A percentile compares a stretch with the other conserved stretches of the same genome.
phyloP scores from a whole-genome alignment of 257 asterid species.

The Orobanche coerulescens region DNA sequence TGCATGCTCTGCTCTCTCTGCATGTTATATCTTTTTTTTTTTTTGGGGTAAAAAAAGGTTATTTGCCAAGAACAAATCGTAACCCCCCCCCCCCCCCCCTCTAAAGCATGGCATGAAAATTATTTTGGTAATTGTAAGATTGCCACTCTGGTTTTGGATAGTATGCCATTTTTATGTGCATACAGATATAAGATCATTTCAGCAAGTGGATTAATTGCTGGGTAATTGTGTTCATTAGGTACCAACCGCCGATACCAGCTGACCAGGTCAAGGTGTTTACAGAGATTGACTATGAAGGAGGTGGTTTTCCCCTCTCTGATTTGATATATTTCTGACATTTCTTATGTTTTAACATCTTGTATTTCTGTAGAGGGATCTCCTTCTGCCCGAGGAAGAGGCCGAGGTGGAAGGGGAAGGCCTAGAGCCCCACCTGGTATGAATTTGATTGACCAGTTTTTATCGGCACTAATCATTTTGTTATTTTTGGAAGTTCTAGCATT shows the following conservation, averaged over 20 bases:
- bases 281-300: conserved; percentile 76
- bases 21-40: too few relatives aligned
- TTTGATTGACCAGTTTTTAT: not conserved
- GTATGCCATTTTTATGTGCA: not conserved
- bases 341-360: conserved; percentile 17
- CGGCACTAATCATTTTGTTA: not conserved
- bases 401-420: conserved; percentile 71
- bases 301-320: conserved; percentile 19
- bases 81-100: not conserved
- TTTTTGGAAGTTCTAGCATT: not conserved
- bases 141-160: not conserved
- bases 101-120: not conserved
- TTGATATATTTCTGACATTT: not conserved
- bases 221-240: conserved; percentile 34
- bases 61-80: too few relatives aligned
- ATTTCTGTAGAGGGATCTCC: conserved; percentile 64
- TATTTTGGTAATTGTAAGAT: not conserved
- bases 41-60: too few relatives aligned
- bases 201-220: not conserved
- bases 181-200: too few relatives aligned
- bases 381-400: conserved; percentile 70
- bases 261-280: conserved; percentile 70
- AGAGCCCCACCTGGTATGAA: conserved; percentile 49
- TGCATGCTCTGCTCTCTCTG: not conserved
- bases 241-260: conserved; percentile 83